Percentiles rank a stretch among this genome's conserved stretches.
Conservation (phyloP, 345 rosid species). For the Angophora floribunda region DNA sequence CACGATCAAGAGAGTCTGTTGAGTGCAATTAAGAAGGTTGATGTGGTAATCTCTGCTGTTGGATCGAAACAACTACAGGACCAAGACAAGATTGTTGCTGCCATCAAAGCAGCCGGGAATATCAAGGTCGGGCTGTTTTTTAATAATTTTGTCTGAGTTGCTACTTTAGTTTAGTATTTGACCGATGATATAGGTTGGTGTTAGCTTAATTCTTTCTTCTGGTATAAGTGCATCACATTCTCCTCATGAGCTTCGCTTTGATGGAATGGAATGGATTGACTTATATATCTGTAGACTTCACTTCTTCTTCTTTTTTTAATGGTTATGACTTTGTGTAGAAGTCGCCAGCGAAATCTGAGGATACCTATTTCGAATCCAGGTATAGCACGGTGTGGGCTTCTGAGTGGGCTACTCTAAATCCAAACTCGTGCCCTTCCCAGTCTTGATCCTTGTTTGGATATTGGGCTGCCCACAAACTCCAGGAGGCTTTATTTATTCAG, state of each 20-base stretch:
- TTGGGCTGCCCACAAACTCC: neutral
- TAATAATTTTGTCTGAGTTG: neutral
- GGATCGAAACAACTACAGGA: neutral
- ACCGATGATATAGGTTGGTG: neutral
- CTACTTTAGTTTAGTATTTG: neutral
- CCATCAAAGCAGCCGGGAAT: slow-evolving; percentile 4
- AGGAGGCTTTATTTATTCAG: neutral
- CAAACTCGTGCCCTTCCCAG: neutral
- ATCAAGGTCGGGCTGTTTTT: neutral
- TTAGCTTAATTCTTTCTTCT: neutral
- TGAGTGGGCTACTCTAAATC: neutral
- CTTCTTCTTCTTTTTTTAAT: too few species aligned
- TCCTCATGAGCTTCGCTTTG: neutral
- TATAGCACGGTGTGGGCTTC: neutral
- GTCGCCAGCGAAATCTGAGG: neutral
- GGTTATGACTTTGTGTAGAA: neutral
- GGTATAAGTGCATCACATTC: neutral
- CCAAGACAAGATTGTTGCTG: neutral
- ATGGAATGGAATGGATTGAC: neutral
- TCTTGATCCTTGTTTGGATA: neutral
- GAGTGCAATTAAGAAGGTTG: neutral
- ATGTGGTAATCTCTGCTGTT: slow-evolving; percentile 3
- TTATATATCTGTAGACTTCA: neutral
- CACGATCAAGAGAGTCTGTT: neutral
- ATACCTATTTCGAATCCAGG: neutral